Evolutionary conservation across 2,329 filamentous ascomycete species (phyloP).

Genomic region (Xylariales sp.): DNA sequence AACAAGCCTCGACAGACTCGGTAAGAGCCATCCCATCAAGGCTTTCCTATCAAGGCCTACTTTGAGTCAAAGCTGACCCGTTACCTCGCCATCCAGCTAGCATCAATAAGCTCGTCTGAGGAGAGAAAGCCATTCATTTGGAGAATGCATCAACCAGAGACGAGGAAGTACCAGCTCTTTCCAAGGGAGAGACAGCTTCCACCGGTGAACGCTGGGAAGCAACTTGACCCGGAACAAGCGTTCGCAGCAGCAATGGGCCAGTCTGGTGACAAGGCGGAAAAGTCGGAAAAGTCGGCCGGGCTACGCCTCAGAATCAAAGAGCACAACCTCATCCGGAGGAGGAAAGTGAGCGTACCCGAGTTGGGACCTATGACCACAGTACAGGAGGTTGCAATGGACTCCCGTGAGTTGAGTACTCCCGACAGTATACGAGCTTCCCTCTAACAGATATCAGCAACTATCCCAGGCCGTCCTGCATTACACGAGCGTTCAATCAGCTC

Average conservation of each 20-base stretch:
- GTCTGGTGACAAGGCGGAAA: conserved; percentile 35
- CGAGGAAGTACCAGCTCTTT: conserved; percentile 58
- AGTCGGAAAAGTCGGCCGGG: conserved; percentile 31
- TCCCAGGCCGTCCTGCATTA: conserved; percentile 59
- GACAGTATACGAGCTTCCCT: conserved; percentile 1
- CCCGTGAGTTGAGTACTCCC: conserved; percentile 47
- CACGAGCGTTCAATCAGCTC: conserved; percentile 62
- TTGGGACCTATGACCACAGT: conserved; percentile 65
- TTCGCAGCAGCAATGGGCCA: conserved; percentile 36
- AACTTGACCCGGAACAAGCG: conserved; percentile 46
- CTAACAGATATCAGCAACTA: conserved; percentile 50
- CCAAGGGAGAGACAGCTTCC: conserved; percentile 46
- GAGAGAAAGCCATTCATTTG: conserved; percentile 48
- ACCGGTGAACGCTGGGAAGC: conserved; percentile 36
- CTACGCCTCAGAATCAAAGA: conserved; percentile 54
- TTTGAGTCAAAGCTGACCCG: conserved; percentile 19
- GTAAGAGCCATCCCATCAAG: conserved; percentile 29
- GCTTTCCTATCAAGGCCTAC: conserved; percentile 19
- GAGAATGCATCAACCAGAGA: conserved; percentile 55
- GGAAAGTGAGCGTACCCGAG: conserved; percentile 61
- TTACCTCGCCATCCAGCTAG: conserved; percentile 20
- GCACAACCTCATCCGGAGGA: conserved; percentile 50
- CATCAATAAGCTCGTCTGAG: conserved; percentile 26
- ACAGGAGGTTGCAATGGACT: conserved; percentile 64
- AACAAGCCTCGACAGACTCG: conserved; percentile 39